Conservation (phyloP, 2,329 filamentous ascomycete genomes). For the Xylaria sp. region DNA sequence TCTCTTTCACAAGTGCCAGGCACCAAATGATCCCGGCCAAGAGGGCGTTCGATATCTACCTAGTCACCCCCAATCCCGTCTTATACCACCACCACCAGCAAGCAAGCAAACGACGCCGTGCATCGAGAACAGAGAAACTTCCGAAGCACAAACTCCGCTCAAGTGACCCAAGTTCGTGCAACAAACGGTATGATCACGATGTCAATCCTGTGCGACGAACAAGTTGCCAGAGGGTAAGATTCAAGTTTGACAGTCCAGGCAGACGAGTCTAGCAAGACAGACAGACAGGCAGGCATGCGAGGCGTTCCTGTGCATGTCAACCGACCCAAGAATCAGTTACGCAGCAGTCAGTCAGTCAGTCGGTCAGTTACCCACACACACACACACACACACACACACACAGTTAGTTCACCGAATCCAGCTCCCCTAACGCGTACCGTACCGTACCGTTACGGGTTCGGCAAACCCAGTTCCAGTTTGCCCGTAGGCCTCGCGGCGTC, state of each 20-base stretch:
- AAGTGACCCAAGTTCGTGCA: conserved; percentile 16
- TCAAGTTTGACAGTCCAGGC: not conserved
- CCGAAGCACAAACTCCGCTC: conserved; percentile 15
- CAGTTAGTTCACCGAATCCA: not conserved
- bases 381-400: too few species aligned
- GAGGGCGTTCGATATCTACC: not conserved
- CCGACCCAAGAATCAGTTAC: not conserved
- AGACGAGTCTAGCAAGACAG: not conserved
- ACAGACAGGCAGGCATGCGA: not conserved
- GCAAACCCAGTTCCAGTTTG: not conserved
- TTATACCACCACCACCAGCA: not conserved
- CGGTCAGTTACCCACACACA: too few species aligned
- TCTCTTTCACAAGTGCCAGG: not conserved
- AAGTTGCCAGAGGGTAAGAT: not conserved
- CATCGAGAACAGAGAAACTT: not conserved
- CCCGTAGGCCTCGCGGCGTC: not conserved
- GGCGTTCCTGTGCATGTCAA: not conserved
- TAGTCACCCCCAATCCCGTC: not conserved
- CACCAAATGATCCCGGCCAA: not conserved
- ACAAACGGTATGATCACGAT: conserved; percentile 15
- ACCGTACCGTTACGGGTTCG: not conserved
- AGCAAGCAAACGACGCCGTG: not conserved
- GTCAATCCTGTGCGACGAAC: conserved; percentile 7
- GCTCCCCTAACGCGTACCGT: not conserved
- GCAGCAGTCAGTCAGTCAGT: not conserved